A percentile compares a stretch with the other conserved stretches of the same genome.
Evolutionary conservation across 495 filamentous ascomycete genomes (phyloP).

Genomic region (Amniculicola lignicola): DNA sequence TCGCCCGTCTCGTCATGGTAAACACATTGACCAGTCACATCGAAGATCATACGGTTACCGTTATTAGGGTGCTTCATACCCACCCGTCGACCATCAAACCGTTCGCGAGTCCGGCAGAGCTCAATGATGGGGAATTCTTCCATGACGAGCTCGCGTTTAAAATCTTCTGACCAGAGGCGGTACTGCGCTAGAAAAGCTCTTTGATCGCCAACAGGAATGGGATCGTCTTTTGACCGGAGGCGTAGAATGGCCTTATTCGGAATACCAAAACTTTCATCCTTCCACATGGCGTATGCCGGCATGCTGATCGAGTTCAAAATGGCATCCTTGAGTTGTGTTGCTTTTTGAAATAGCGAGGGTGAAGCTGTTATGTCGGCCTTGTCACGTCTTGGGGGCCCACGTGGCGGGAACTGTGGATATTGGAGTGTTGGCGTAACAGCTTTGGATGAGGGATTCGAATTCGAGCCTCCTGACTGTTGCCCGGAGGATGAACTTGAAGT

Average conservation of each 20-base stretch:
- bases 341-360: slow-evolving; percentile 61
- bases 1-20: slow-evolving; percentile 59
- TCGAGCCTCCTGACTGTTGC: slow-evolving; percentile 17
- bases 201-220: slow-evolving; percentile 47
- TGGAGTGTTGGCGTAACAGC: slow-evolving; percentile 18
- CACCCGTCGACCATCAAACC: slow-evolving; percentile 53
- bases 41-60: slow-evolving; percentile 50
- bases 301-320: slow-evolving; percentile 64
- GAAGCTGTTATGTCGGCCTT: slow-evolving; percentile 47
- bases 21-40: slow-evolving; percentile 59
- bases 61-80: slow-evolving; percentile 55
- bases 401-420: slow-evolving; percentile 50
- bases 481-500: slow-evolving; percentile 34
- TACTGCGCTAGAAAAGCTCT: slow-evolving; percentile 54
- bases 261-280: slow-evolving; percentile 62
- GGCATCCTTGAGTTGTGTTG: slow-evolving; percentile 66
- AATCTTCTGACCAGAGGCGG: slow-evolving; percentile 59
- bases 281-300: slow-evolving; percentile 68
- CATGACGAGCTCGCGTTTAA: slow-evolving; percentile 51
- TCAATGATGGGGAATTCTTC: slow-evolving; percentile 61
- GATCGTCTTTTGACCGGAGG: slow-evolving; percentile 48
- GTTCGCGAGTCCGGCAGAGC: slow-evolving; percentile 53
- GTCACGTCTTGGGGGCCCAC: slow-evolving; percentile 52
- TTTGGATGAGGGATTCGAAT: slow-evolving; percentile 13
- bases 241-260: slow-evolving; percentile 60